Evolutionary conservation across 768 basidiomycete genomes (phyloP), one percentile per base, ranked within the genome.

Genomic region (Brasilioporus rufonigricans): DNA sequence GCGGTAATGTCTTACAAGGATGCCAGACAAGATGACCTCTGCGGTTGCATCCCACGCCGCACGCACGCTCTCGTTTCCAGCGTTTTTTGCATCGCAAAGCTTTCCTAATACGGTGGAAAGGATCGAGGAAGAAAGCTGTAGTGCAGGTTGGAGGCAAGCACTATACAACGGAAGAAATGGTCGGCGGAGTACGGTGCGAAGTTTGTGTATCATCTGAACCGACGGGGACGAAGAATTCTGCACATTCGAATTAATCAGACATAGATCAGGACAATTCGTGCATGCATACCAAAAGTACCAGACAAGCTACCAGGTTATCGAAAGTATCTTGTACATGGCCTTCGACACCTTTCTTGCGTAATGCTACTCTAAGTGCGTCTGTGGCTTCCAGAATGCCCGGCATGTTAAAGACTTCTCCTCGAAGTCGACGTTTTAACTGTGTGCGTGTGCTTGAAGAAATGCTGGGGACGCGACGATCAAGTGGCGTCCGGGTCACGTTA

Each of bases 1-100:
- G 9, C 21, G 6, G 33, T 38, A 18, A 26, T 21, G 12, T 58
- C 74, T 60, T 59, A 82, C 81, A 55, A 82, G 62, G 32, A 83
- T 56, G 4, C 84, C 83, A 5, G 84, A 80, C 21, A 86, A 61
- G n/a, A 84, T 55, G 11, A 77, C 71, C 27, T 74, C 61, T 32
- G 78, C 74, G 12, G 77, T 68, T 13, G 52, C 57, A 64, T 83
- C 80, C 83, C 84, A 85, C 3, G 64, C 53, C 5, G 46, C 55
- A 40, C 63, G 60, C 48, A 66, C 53, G 10, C 49, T 59, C 24
- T 61, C 56, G 43, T 72, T 60, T 31, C 50, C 50, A 12, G 44
- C 14, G 41, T 61, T 58, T 31, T 66, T 43, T 31, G 66, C 58
- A n/a, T 71, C 56, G 16, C 67, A 53, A 23, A 80, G 58, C 49